Conservation (phyloP, 176 grass and related monocot genomes). For the Rhynchospora tenuis region DNA sequence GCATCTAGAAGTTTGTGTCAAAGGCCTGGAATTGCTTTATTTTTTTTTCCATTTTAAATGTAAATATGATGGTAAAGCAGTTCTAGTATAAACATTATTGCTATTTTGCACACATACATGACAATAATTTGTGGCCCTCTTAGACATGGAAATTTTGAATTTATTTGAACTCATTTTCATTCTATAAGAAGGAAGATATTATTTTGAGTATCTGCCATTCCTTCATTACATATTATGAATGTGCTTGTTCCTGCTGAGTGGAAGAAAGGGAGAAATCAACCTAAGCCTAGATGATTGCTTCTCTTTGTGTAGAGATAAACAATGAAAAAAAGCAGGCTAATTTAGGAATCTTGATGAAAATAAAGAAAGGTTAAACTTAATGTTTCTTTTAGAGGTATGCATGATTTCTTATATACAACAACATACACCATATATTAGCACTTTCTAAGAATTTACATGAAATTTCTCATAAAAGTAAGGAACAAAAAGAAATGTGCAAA, state of each 20-base stretch:
- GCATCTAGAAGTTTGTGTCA: neutral
- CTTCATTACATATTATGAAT: neutral
- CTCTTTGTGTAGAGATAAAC: neutral
- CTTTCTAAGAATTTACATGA: neutral
- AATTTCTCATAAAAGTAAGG: neutral
- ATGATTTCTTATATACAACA: neutral
- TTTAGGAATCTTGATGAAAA: neutral
- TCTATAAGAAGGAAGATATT: neutral
- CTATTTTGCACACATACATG: neutral
- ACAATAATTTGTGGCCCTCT: neutral
- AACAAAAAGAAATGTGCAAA: constrained; percentile 6
- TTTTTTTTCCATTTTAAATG: neutral
- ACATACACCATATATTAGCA: neutral
- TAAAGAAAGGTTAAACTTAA: neutral
- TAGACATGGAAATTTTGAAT: neutral
- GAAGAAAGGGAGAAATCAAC: neutral
- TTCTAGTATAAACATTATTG: neutral
- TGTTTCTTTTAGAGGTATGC: neutral
- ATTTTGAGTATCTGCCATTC: neutral
- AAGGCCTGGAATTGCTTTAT: neutral
- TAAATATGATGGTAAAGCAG: neutral
- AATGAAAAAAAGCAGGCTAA: neutral
- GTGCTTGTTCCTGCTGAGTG: neutral
- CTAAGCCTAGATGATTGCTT: neutral
- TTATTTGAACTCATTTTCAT: neutral